These are phyloP conservation scores for Biscutella auriculata DNA, from an alignment of 441 rosid genomes.

Conservation along the genomic window DNA sequence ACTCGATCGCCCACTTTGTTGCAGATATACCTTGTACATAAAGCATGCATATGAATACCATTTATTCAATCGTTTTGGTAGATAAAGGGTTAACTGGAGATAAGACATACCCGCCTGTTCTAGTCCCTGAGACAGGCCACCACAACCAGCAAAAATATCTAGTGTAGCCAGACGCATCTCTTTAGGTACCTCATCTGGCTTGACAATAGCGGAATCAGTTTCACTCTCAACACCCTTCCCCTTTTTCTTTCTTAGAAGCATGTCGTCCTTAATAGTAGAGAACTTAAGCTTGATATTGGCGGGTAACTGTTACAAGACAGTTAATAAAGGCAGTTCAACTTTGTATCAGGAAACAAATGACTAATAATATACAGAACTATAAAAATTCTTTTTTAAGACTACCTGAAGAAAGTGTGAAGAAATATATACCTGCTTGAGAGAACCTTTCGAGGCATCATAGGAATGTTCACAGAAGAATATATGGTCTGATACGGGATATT, in stretches of 20 bases:
- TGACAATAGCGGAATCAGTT: conserved; percentile 24
- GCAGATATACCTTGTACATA: conserved; percentile 44
- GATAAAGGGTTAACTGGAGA: background rate
- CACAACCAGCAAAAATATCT: conserved; percentile 93
- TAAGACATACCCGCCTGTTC: conserved; percentile 42
- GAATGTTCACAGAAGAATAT: conserved; percentile 61
- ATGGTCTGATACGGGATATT: conserved; percentile 41
- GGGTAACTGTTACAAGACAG: conserved; percentile 42
- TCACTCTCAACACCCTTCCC: conserved; percentile 68
- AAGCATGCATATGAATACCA: conserved; percentile 2
- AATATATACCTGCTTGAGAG: conserved; percentile 51
- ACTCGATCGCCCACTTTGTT: conserved; percentile 93
- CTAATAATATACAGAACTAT: background rate
- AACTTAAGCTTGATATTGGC: conserved; percentile 39
- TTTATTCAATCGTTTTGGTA: background rate
- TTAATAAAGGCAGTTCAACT: conserved; percentile 11
- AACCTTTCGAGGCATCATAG: conserved; percentile 53
- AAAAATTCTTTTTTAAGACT: background rate
- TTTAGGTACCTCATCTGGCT: conserved; percentile 28
- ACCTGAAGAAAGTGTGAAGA: no score
- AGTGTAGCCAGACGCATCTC: conserved; percentile 44
- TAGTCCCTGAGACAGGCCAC: conserved; percentile 86
- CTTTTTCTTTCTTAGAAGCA: conserved; percentile 57
- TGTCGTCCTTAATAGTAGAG: conserved; percentile 39
- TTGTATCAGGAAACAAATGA: background rate